Conservation (phyloP, 257 asterid species). For the Datura wrightii region DNA sequence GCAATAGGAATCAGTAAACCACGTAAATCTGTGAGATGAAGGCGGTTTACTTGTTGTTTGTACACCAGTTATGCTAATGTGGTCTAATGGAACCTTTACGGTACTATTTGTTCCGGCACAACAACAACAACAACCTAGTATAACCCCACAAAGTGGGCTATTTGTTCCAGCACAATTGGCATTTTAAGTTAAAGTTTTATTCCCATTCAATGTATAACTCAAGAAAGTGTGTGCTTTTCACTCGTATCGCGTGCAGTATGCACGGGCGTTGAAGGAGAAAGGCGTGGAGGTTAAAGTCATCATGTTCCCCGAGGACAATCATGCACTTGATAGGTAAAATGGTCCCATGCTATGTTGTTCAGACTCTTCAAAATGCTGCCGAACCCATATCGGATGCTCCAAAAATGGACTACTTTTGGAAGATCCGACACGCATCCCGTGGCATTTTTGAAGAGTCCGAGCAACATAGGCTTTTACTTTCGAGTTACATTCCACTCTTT, state of each 20-base stretch:
- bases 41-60: not conserved
- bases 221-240: conserved; percentile 13
- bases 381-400: not conserved
- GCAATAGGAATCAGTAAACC: not conserved
- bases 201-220: not conserved
- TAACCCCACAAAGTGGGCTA: too few species aligned
- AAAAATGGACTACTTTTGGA: not conserved
- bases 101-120: not conserved
- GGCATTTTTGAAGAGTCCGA: not conserved
- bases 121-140: not conserved
- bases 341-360: not conserved
- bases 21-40: not conserved
- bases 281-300: conserved; percentile 78
- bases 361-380: not conserved
- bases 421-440: not conserved
- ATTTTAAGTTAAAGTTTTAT: not conserved
- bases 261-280: conserved; percentile 78
- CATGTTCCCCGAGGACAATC: conserved; percentile 77
- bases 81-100: conserved; percentile 2
- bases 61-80: not conserved
- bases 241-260: conserved; percentile 56
- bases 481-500: not conserved
- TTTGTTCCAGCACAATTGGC: not conserved
- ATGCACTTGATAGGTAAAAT: conserved; percentile 71
- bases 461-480: not conserved